phyloP scores from a whole-genome alignment of 2,329 filamentous ascomycete species.

The Alternaria arborescens region DNA sequence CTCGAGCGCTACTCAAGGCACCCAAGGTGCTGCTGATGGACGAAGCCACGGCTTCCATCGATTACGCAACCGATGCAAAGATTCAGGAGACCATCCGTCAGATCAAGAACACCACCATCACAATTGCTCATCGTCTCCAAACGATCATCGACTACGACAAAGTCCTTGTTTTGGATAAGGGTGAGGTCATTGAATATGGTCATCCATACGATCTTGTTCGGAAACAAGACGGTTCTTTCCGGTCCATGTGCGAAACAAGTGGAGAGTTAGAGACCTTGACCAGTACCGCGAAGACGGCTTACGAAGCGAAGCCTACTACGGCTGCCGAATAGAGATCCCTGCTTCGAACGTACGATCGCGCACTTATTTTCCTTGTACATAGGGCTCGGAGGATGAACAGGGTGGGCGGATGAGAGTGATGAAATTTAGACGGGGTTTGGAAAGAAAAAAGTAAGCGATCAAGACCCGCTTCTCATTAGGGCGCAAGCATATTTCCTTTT shows the following conservation, averaged over 20 bases:
- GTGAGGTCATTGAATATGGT: slow-evolving; percentile 86
- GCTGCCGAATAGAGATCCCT: neutral
- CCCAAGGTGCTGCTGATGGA: slow-evolving; percentile 98
- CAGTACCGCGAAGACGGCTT: slow-evolving; percentile 64
- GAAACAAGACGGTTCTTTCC: slow-evolving; percentile 72
- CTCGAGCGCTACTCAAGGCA: slow-evolving; percentile 87
- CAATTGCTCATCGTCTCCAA: slow-evolving; percentile 92
- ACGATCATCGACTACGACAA: slow-evolving; percentile 99
- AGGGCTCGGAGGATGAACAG: neutral
- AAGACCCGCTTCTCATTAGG: neutral
- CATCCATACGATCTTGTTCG: slow-evolving; percentile 77
- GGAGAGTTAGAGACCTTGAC: slow-evolving; percentile 65
- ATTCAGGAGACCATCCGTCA: slow-evolving; percentile 98
- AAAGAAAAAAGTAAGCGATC: neutral
- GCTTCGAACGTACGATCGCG: neutral
- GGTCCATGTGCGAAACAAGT: slow-evolving; percentile 73
- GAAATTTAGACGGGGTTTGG: neutral
- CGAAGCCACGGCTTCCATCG: slow-evolving; percentile 96
- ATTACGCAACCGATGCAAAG: slow-evolving; percentile 93
- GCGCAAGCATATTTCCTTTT: neutral
- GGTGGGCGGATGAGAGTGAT: neutral
- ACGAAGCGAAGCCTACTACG: slow-evolving; percentile 20
- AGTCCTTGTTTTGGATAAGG: slow-evolving; percentile 92
- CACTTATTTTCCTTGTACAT: neutral
- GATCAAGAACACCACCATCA: slow-evolving; percentile 89